Conservation (phyloP, 148 eudicot genomes). For the Dysphania ambrosioides region DNA sequence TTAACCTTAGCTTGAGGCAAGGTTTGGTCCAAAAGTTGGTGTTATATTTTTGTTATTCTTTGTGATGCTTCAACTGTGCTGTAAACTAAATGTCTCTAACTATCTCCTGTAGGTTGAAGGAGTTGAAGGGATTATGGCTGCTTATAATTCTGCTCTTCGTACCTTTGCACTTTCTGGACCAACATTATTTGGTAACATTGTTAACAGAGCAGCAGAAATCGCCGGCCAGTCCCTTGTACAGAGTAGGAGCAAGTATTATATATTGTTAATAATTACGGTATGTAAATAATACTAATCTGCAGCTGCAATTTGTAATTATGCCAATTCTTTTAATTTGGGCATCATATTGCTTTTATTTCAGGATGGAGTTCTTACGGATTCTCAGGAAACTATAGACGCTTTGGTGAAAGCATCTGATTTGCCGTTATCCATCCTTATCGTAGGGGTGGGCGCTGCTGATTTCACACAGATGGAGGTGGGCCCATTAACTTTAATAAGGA, state of each 20-base stretch:
- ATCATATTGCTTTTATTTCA: no score
- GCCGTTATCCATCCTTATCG: slow-evolving; percentile 80
- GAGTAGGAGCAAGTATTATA: slow-evolving; percentile 55
- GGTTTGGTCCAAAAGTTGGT: no score
- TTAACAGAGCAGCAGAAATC: slow-evolving; percentile 73
- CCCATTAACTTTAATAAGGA: neutral
- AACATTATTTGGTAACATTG: slow-evolving; percentile 71
- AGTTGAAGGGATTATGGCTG: slow-evolving; percentile 88
- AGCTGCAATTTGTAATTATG: no score
- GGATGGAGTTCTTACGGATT: slow-evolving; percentile 93
- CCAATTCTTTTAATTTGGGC: no score
- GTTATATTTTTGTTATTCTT: neutral
- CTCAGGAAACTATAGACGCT: slow-evolving; percentile 76
- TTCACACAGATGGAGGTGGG: slow-evolving; percentile 85
- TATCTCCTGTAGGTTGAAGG: slow-evolving; percentile 60
- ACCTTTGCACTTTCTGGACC: slow-evolving; percentile 76
- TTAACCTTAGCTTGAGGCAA: neutral
- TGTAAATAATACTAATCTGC: no score
- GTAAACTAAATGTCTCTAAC: neutral
- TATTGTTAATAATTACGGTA: slow-evolving; percentile 84
- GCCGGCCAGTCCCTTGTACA: slow-evolving; percentile 61
- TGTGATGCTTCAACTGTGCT: neutral
- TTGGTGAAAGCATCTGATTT: slow-evolving; percentile 82
- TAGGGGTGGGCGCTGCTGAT: slow-evolving; percentile 92
- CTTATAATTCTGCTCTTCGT: slow-evolving; percentile 60